Evolutionary conservation across 1,284 basidiomycete genomes (phyloP), one percentile per base, ranked within the genome.

Genomic region (Cryptococcus maquisensis): DNA sequence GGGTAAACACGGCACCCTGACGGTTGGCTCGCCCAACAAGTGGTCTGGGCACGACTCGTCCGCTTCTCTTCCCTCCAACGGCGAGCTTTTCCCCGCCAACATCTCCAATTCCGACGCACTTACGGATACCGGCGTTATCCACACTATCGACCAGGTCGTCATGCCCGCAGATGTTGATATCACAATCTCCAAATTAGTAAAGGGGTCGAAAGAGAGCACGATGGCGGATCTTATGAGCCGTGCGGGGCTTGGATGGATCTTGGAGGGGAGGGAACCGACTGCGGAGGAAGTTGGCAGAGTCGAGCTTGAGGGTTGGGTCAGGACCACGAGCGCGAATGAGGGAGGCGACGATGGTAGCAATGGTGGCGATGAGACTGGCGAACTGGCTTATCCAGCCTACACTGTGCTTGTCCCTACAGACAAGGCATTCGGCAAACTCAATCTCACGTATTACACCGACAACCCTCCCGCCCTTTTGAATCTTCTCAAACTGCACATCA

Each of bases 401-500:
- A 93, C 90, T 1, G 72, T 99, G 1, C 81, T 99, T 4, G 90
- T 88, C 62, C 96, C 96, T 1, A 86, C 84, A 1, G 96, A 99
- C 68, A 85, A 87, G 56, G 93, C 95, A 0, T 96, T 98, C 80
- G 87, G 91, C 61, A 79, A 82, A n/a, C 76, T 89, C 67, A 95
- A 98, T 74, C 75, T 98, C 47, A 92, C 92, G 0, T 76, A 80
- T 56, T 81, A 97, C 52, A 85, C 87, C 57, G 79, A 81, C 26
- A 81, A 92, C 68, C 64, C 76, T 4, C 79, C 83, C 2, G 74
- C 73, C 1, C 80, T 98, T 32, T 79, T 81, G 40, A 78, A 79
- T 4, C 84, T 98, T 20, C 86, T 98, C 52, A 81, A 84, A 55
- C 89, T 97, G 65, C 95, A 99, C 75, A 83, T 99, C 58, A 87